Percentiles rank a stretch among this genome's conserved stretches.
These are phyloP conservation scores for Sarcomyxa edulis DNA, from an alignment of 768 basidiomycete species.

Conservation along the genomic window DNA sequence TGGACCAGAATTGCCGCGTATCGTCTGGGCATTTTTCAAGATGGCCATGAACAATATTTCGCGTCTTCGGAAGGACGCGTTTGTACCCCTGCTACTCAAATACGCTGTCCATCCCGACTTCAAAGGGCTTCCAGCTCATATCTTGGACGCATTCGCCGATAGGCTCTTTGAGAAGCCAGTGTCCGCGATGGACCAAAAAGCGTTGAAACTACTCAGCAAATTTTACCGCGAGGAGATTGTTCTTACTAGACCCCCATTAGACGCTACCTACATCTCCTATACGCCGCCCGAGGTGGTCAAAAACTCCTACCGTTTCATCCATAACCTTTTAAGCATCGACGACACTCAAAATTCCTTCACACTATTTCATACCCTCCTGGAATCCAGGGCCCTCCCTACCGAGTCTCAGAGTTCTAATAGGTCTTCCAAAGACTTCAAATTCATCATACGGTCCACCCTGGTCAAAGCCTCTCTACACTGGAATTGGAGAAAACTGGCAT, in stretches of 20 bases:
- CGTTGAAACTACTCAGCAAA: too few species aligned
- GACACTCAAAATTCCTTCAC: constrained; percentile 32
- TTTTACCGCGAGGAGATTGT: too few species aligned
- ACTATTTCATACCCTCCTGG: constrained; percentile 45
- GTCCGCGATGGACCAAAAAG: too few species aligned
- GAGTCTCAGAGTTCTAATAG: constrained; percentile 34
- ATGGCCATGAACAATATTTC: too few species aligned
- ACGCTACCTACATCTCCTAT: too few species aligned
- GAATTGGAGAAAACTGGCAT: constrained; percentile 43
- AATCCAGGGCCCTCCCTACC: constrained; percentile 37
- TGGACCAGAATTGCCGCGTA: background rate
- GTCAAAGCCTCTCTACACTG: constrained; percentile 49
- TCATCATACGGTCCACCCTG: constrained; percentile 45
- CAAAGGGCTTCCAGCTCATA: too few species aligned
- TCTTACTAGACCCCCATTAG: too few species aligned
- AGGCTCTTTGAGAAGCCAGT: too few species aligned
- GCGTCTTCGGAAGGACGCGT: too few species aligned
- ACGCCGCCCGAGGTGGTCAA: constrained; percentile 31
- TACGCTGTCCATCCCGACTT: too few species aligned
- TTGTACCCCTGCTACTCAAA: too few species aligned
- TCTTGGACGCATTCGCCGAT: too few species aligned
- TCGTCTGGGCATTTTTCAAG: background rate
- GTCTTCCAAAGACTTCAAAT: constrained; percentile 32
- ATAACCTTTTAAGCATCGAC: constrained; percentile 31
- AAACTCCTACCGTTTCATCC: constrained; percentile 36